A percentile compares a stretch with the other conserved stretches of the same genome.
phyloP scores from a whole-genome alignment of 2,329 filamentous ascomycete species.

The Magnaporthiopsis incrustans region DNA sequence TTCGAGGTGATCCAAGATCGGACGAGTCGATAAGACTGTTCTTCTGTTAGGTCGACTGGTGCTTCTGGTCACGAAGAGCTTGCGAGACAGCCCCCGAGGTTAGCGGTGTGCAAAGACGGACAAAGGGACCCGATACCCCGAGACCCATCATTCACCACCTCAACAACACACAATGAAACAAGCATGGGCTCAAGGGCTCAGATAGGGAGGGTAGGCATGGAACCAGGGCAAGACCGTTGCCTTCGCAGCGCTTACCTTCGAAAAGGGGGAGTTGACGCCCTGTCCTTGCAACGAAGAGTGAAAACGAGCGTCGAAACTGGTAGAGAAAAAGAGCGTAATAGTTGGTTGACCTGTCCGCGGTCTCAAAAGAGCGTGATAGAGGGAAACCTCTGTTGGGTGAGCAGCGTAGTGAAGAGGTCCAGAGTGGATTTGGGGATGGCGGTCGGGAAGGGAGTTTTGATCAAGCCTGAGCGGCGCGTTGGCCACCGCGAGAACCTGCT shows the following conservation, averaged over 20 bases:
- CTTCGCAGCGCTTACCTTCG: neutral
- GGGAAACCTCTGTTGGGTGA: neutral
- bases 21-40: conserved; percentile 1
- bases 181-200: no score
- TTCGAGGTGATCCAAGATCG: conserved; percentile 15
- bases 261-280: neutral
- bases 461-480: neutral
- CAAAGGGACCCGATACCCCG: neutral
- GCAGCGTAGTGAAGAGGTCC: neutral
- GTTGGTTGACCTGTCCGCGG: neutral
- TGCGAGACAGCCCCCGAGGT: neutral
- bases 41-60: neutral
- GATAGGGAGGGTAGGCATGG: no score
- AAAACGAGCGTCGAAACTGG: neutral
- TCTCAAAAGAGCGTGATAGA: neutral
- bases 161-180: neutral
- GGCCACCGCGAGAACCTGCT: neutral
- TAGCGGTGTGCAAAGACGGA: neutral
- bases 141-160: neutral
- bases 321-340: neutral
- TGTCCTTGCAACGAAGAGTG: neutral
- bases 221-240: no score
- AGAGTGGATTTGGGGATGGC: neutral
- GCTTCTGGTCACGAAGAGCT: neutral
- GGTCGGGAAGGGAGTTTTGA: neutral